Conservation (phyloP, 805 yeast species). For the Candida endomychidarum region DNA sequence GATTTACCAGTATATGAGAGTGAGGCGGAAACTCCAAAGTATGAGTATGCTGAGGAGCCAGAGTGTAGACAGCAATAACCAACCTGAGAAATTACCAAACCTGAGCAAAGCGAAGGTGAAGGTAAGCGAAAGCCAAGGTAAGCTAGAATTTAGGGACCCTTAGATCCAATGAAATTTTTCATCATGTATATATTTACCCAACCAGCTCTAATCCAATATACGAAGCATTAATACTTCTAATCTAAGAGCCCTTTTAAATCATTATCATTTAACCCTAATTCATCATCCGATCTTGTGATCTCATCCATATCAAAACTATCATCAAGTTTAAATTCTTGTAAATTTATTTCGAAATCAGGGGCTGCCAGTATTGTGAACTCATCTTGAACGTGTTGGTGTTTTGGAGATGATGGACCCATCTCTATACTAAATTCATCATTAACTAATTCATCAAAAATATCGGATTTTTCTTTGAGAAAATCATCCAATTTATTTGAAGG, state of each 20-base stretch:
- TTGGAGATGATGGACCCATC: conserved; percentile 9
- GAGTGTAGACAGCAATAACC: conserved; percentile 35
- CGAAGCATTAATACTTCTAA: conserved; percentile 17
- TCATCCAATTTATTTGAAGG: conserved; percentile 22
- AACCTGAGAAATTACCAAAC: no score
- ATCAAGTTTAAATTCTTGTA: conserved; percentile 8
- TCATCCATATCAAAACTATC: conserved; percentile 12
- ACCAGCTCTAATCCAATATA: not conserved
- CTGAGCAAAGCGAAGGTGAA: no score
- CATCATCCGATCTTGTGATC: conserved; percentile 11
- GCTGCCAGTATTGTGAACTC: no score
- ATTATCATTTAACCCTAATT: conserved; percentile 31
- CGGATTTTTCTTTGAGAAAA: not conserved
- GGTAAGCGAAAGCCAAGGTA: no score
- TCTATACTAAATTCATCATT: conserved; percentile 23
- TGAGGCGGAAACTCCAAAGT: conserved; percentile 12
- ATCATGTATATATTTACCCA: conserved; percentile 1
- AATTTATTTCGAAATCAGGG: conserved; percentile 1
- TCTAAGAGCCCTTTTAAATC: conserved; percentile 38
- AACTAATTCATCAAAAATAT: conserved; percentile 13
- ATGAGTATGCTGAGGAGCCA: conserved; percentile 20
- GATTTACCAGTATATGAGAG: conserved; percentile 34
- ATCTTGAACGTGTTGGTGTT: not conserved
- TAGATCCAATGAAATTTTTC: no score
- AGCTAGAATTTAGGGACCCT: no score